These are phyloP conservation scores for Dryas alaskensis DNA, from an alignment of 306 rosid species.

Conservation along the genomic window DNA sequence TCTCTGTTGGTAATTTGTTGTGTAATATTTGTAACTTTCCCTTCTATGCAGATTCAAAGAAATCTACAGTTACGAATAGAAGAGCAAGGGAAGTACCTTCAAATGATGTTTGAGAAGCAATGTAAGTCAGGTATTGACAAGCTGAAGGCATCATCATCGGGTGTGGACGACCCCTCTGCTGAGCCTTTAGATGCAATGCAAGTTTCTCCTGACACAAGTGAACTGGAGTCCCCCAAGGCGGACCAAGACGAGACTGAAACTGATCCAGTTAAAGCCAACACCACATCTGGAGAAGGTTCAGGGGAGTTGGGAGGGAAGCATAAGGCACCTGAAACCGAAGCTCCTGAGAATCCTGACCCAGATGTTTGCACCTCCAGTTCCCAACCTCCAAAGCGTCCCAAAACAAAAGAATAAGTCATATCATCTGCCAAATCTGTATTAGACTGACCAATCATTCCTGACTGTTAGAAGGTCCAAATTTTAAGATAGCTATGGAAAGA, in stretches of 20 bases:
- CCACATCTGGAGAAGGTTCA: constrained; percentile 30
- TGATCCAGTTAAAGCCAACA: constrained; percentile 36
- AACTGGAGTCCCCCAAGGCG: constrained; percentile 45
- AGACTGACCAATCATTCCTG: constrained; percentile 34
- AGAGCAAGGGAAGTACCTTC: constrained; percentile 94
- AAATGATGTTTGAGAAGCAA: constrained; percentile 95
- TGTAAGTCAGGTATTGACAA: constrained; percentile 41
- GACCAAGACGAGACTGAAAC: constrained; percentile 31
- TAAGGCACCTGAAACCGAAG: constrained; percentile 37
- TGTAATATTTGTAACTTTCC: constrained; percentile 1
- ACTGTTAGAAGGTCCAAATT: constrained; percentile 26
- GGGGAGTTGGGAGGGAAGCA: constrained; percentile 34
- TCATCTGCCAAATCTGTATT: constrained; percentile 45
- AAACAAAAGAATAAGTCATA: constrained; percentile 47
- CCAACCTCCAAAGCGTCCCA: constrained; percentile 59
- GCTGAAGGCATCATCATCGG: constrained; percentile 34
- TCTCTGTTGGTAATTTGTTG: not conserved
- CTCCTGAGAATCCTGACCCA: constrained; percentile 36
- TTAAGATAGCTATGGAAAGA: constrained; percentile 33
- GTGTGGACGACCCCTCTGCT: constrained; percentile 43
- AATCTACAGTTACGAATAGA: constrained; percentile 93
- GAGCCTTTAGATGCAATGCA: constrained; percentile 40
- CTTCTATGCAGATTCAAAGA: constrained; percentile 67
- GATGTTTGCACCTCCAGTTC: constrained; percentile 37
- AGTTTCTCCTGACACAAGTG: constrained; percentile 49